These are phyloP conservation scores for Aspergillus viridinutans DNA, from an alignment of 2,329 filamentous ascomycete genomes.

Conservation along the genomic window DNA sequence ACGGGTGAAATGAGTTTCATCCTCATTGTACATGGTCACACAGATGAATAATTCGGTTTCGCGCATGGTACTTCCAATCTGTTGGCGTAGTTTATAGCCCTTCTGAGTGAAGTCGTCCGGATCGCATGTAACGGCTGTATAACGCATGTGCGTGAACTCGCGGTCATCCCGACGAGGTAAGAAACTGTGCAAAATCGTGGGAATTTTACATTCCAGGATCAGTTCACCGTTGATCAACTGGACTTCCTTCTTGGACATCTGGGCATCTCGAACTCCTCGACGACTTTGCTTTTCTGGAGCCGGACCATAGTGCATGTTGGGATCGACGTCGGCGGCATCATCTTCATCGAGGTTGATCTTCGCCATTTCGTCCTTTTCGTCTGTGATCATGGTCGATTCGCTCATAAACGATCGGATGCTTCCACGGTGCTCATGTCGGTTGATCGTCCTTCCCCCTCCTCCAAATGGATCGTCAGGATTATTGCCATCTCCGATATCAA, in stretches of 20 bases:
- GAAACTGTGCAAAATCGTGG: slow-evolving; percentile 96
- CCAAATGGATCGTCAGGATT: slow-evolving; percentile 76
- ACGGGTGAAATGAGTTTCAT: slow-evolving; percentile 91
- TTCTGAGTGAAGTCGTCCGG: slow-evolving; percentile 86
- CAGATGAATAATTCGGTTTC: slow-evolving; percentile 97
- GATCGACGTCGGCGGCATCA: slow-evolving; percentile 48
- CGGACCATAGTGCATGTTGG: slow-evolving; percentile 70
- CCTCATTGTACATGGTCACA: slow-evolving; percentile 98
- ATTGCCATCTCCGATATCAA: slow-evolving; percentile 53
- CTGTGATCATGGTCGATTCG: slow-evolving; percentile 55
- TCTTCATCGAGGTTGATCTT: slow-evolving; percentile 45
- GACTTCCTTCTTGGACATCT: slow-evolving; percentile 91
- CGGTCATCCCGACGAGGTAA: slow-evolving; percentile 85
- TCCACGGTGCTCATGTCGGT: slow-evolving; percentile 52
- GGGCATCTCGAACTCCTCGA: slow-evolving; percentile 77
- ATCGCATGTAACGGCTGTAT: slow-evolving; percentile 97
- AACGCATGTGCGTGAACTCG: slow-evolving; percentile 98
- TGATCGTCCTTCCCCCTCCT: slow-evolving; percentile 32
- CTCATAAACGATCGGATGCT: slow-evolving; percentile 59
- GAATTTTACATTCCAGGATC: slow-evolving; percentile 97
- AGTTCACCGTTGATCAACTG: slow-evolving; percentile 96
- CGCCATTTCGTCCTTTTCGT: slow-evolving; percentile 44
- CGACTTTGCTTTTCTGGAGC: slow-evolving; percentile 83
- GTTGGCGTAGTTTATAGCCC: slow-evolving; percentile 90
- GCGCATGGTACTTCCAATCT: slow-evolving; percentile 74